Percentiles rank a stretch among this genome's conserved stretches.
phyloP scores from a whole-genome alignment of 2,329 filamentous ascomycete species.

The Thielaviopsis euricoi region DNA sequence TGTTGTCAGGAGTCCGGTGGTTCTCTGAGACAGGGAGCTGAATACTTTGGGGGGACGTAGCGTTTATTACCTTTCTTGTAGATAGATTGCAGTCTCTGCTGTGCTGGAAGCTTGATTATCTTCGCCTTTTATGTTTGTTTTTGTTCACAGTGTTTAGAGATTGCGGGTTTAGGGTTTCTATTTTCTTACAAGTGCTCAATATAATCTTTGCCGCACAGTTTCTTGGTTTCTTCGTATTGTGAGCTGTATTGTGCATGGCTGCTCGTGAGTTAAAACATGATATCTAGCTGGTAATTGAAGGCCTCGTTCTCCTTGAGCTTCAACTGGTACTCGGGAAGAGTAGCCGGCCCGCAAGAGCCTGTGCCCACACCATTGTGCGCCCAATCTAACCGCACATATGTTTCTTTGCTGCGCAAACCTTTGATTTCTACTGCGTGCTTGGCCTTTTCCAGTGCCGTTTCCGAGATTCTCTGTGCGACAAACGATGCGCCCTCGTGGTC shows the following conservation, averaged over 20 bases:
- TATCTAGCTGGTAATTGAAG: slow-evolving; percentile 28
- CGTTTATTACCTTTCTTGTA: background rate
- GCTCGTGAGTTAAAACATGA: background rate
- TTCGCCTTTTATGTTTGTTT: background rate
- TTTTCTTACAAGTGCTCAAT: background rate
- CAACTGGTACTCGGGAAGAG: slow-evolving; percentile 31
- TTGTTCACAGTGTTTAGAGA: background rate
- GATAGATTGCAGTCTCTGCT: background rate
- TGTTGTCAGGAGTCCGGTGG: too few relatives aligned
- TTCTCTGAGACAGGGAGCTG: too few relatives aligned
- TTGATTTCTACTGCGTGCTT: slow-evolving; percentile 45
- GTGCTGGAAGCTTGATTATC: background rate
- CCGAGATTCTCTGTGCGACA: slow-evolving; percentile 37
- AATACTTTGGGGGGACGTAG: too few relatives aligned
- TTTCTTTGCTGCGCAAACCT: slow-evolving; percentile 30
- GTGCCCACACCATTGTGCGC: slow-evolving; percentile 46
- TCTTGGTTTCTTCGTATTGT: background rate
- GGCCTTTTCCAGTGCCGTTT: slow-evolving; percentile 34
- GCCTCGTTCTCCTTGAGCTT: slow-evolving; percentile 22
- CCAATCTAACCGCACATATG: slow-evolving; percentile 42
- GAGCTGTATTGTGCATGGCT: background rate
- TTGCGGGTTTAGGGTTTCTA: background rate
- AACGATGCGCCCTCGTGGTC: slow-evolving; percentile 36
- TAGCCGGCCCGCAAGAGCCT: slow-evolving; percentile 43
- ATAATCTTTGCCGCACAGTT: background rate